Conservation (phyloP, 176 grass and related monocot genomes). For the Zea mays region Zm-B73-REFERENCE-NAM-5.0 NC_050097.1:8648001-8648500, state of each 20-base stretch:
- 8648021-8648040: conserved; percentile 15
- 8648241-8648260: not conserved
- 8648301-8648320: not conserved
- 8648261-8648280: not conserved
- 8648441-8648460: not conserved
- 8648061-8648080: not conserved
- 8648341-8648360: not conserved
- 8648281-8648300: not conserved
- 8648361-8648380: not conserved
- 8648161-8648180: not conserved
- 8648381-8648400: not conserved
- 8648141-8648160: too few species aligned
- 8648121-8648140: conserved; percentile 23
- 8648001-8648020: not conserved
- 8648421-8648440: not conserved
- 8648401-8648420: not conserved
- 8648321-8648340: not conserved
- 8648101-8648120: not conserved
- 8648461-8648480: not conserved
- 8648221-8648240: not conserved
- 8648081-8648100: conserved; percentile 28
- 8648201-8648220: not conserved
- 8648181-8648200: not conserved
- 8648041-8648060: not conserved
- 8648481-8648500: not conserved